Evolutionary conservation across 768 basidiomycete species (phyloP), one percentile per base, ranked within the genome.

Genomic region (Terana coerulea): DNA sequence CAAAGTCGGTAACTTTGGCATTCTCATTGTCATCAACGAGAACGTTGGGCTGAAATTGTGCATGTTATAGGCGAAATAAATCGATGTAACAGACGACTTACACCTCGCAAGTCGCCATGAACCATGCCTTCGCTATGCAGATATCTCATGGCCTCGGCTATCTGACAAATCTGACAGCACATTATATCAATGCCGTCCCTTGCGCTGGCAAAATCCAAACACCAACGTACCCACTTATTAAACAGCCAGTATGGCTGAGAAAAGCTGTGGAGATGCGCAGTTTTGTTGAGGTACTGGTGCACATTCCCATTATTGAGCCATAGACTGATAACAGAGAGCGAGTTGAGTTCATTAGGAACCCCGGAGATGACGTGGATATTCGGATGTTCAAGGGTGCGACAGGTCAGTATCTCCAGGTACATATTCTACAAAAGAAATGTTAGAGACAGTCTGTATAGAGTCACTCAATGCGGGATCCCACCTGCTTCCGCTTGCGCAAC

Each of bases 51-150:
- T 53, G 29, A 12, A 35, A 8, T 30, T 24, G 17, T 11, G 33
- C 34, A 5, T 11, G 28, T 40, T 22, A 42, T 22, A n/a, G 14
- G 9, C 22, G 29, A n/a, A 28, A 5, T 19, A 6, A n/a, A 22
- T 5, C 15, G 14, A 6, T 12, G 28, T n/a, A 7, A 34, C 22
- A 6, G 14, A 17, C 4, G 3, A 43, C 53, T 19, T 35, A 54
- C 53, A 7, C 53, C 53, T 21, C 53, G 37, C 14, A 54, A 25
- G 26, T 54, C 53, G 3, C 53, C 53, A 36, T 54, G 53, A 17
- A 24, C 22, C 1, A 25, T 26, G 10, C 41, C 41, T 3, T 24
- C 22, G 1, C 4, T 22, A 26, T 42, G 41, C 1, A 42, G 24
- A 17, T 42, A 42, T 37, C 7, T 5, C 21, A 42, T 7, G 21